Base-by-base conservation (phyloP, 1,284 basidiomycete genomes). In the Takashimella koratensis region DNA sequence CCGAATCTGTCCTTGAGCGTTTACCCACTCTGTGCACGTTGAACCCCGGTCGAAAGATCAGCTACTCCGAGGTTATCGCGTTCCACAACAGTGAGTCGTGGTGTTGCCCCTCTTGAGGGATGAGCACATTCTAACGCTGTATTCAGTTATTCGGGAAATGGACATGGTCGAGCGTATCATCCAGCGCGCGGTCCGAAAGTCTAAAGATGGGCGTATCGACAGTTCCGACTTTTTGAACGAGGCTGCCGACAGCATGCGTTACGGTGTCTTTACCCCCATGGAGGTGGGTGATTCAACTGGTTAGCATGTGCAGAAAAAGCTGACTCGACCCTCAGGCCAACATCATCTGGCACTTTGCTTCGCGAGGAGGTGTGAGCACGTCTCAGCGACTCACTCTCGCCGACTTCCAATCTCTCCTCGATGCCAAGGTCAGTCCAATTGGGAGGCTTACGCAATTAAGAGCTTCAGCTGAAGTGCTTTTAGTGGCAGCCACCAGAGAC, bases 341-440 rank as follows among this genome's bases (percentile, higher is more conserved):
- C 53, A 95, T 96, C 66, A 86, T 96, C 66, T 97, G 95, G 79
- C 93, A 97, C 76, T 96, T 96, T 77, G 91, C 90, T 16, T 86
- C 87, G 19, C 84, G 90, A 52, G 92, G 91, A 5, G 78, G 80
- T 45, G 58, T 59, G 48, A 77, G 77, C 45, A 83, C 85, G 61
- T 58, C 53, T n/a, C 63, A 73, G 45, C 82, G 91, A 20, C 81
- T 96, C 47, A 82, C 89, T 5, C 76, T 94, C 39, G 76, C 87
- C 46, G 93, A 97, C 75, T 97, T 97, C 75, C 87, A 86, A 19
- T 88, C 92, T 66, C 76, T 97, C 25, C 78, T 97, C 45, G 92
- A 96, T 71, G 73, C 75, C 6, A 76, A 74, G 56, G 68, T 71
- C 22, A 20, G 62, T 51, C 11, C 11, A 1, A 13, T 23, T 3